A percentile compares a stretch with the other conserved stretches of the same genome.
Conservation (phyloP, 2,329 filamentous ascomycete genomes). For the Penicillium vulpinum region DNA sequence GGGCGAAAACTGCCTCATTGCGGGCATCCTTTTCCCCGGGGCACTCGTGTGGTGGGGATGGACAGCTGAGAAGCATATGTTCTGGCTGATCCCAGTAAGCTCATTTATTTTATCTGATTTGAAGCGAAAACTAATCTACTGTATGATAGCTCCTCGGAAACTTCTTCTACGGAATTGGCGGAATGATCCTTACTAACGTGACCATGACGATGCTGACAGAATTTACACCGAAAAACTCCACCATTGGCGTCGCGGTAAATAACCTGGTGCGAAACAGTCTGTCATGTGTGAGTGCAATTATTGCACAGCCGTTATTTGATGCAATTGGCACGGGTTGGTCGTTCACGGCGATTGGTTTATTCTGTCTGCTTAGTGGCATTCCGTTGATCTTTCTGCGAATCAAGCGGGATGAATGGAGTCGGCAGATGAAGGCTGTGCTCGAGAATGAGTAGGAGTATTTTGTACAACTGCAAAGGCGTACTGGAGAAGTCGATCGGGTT, state of each 20-base stretch:
- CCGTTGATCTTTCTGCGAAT: background rate
- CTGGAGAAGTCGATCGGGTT: too few relatives aligned
- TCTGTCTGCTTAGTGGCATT: background rate
- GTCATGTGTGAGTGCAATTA: background rate
- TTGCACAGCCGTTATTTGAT: background rate
- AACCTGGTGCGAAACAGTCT: slow-evolving; percentile 2
- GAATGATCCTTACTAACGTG: background rate
- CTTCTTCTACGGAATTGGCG: background rate
- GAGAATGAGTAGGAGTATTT: background rate
- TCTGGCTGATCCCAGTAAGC: background rate
- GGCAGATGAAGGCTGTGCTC: background rate
- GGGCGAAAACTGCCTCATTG: background rate
- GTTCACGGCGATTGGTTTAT: background rate
- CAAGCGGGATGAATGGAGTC: background rate
- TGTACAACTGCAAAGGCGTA: too few relatives aligned
- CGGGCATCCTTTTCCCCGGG: background rate
- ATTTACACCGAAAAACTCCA: background rate
- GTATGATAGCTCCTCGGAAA: background rate
- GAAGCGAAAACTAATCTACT: background rate
- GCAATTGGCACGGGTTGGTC: background rate
- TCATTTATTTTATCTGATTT: background rate
- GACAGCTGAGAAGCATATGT: background rate
- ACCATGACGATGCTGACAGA: background rate
- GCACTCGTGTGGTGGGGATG: background rate
- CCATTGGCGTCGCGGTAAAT: background rate